phyloP scores from a whole-genome alignment of 1,284 basidiomycete genomes.

The Anthracocystis panici-leucophaei region DNA sequence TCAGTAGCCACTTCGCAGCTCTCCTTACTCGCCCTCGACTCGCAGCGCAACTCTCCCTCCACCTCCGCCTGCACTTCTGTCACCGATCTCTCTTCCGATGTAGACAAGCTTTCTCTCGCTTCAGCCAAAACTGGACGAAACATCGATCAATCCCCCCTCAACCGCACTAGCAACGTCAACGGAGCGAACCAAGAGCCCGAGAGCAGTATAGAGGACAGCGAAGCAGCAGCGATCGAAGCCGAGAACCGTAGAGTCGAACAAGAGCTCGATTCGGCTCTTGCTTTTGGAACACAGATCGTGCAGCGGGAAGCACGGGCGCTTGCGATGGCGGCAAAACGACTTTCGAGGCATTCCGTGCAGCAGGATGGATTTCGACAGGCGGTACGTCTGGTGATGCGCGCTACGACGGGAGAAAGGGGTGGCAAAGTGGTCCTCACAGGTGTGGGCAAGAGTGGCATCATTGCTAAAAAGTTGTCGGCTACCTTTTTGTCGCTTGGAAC shows the following conservation, averaged over 20 bases:
- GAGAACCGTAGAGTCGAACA: slow-evolving; percentile 38
- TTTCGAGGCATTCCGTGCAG: slow-evolving; percentile 38
- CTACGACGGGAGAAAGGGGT: slow-evolving; percentile 48
- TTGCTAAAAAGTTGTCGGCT: slow-evolving; percentile 63
- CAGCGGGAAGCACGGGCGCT: slow-evolving; percentile 52
- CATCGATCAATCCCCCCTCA: background rate
- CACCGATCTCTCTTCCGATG: slow-evolving; percentile 42
- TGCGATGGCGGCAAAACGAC: slow-evolving; percentile 42
- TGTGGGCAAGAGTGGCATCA: slow-evolving; percentile 70
- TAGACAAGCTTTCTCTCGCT: slow-evolving; percentile 28
- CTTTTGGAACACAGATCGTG: slow-evolving; percentile 41
- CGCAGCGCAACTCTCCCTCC: slow-evolving; percentile 33
- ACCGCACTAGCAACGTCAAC: background rate
- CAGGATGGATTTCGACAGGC: slow-evolving; percentile 51
- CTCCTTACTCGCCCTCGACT: slow-evolving; percentile 30
- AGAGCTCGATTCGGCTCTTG: slow-evolving; percentile 44
- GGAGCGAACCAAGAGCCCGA: slow-evolving; percentile 12
- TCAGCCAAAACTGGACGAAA: background rate
- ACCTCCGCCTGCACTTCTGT: slow-evolving; percentile 48
- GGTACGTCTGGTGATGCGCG: slow-evolving; percentile 49
- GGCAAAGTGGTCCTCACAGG: slow-evolving; percentile 70
- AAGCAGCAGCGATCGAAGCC: slow-evolving; percentile 36
- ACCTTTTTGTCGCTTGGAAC: slow-evolving; percentile 68
- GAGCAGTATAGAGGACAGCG: slow-evolving; percentile 26
- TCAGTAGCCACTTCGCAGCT: slow-evolving; percentile 38